phyloP scores from a whole-genome alignment of 1,284 basidiomycete species.

The Mycosarcoma maydis region DNA sequence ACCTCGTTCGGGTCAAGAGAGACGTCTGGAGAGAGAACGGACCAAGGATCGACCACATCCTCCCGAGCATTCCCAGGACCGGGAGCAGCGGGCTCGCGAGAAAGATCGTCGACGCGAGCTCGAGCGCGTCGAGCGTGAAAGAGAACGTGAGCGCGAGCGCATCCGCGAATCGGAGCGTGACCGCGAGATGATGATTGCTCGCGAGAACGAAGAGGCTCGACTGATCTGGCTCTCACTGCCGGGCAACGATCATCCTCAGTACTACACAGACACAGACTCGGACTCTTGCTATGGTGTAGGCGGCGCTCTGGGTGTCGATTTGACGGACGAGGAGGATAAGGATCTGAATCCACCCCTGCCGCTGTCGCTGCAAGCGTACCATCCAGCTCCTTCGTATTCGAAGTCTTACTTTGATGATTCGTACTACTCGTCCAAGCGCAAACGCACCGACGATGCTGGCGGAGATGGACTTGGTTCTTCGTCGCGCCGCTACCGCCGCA shows the following conservation, averaged over 20 bases:
- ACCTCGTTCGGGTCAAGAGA: slow-evolving; percentile 18
- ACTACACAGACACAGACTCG: slow-evolving; percentile 59
- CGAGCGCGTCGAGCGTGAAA: slow-evolving; percentile 35
- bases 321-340: slow-evolving; percentile 48
- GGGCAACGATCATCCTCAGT: slow-evolving; percentile 56
- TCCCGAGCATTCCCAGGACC: slow-evolving; percentile 39
- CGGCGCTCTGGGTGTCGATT: slow-evolving; percentile 35
- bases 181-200: slow-evolving; percentile 45
- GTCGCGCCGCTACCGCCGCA: slow-evolving; percentile 16
- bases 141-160: slow-evolving; percentile 45
- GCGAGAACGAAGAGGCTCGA: slow-evolving; percentile 48
- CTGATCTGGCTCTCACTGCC: slow-evolving; percentile 56
- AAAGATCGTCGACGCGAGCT: slow-evolving; percentile 44
- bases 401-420: slow-evolving; percentile 20
- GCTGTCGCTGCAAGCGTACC: slow-evolving; percentile 33
- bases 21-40: slow-evolving; percentile 23
- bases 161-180: slow-evolving; percentile 48
- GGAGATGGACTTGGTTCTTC: slow-evolving; percentile 1
- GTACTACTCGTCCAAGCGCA: slow-evolving; percentile 28
- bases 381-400: slow-evolving; percentile 37
- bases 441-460: slow-evolving; percentile 12
- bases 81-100: slow-evolving; percentile 41
- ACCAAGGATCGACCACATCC: slow-evolving; percentile 27
- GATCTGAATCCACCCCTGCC: slow-evolving; percentile 43
- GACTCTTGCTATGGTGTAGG: slow-evolving; percentile 47